Evolutionary conservation across 1,284 basidiomycete genomes (phyloP), one percentile per base, ranked within the genome.

Genomic region (Ceratobasidium papillatum): DNA sequence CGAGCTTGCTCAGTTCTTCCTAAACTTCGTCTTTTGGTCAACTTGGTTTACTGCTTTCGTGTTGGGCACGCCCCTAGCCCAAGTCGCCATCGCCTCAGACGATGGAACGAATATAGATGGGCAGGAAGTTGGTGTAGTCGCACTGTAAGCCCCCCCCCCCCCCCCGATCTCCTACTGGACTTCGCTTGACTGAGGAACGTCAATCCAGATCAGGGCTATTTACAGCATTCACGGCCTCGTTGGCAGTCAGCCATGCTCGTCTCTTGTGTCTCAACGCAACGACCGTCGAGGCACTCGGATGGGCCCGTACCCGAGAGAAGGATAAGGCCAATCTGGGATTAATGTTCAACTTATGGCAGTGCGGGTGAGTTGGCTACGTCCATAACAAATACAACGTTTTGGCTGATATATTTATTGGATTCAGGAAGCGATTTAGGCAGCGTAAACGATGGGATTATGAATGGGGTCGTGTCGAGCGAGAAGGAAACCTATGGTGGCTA

Each of bases 401-500:
- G 1, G 22, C 22, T 56, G 19, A 54, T 64, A 36, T 58, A 27
- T 41, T 4, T 45, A 51, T 27, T 54, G 11, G 66, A 49, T 47
- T 11, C 64, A 76, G 69, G 27, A n/a, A 45, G 32, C 27, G 66
- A 49, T 47, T 51, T 7, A 62, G 52, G 59, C 25, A 71, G 72
- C 56, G 76, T 3, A 69, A 72, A 84, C 83, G 25, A 88, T 95
- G 93, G 91, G 89, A 95, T 78, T 79, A 81, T 5, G 90, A 94
- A 77, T 96, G 94, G 94, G 94, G 95, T 0, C 79, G 83, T 32
- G 84, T 91, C 1, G 85, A 86, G 5, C 86, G 82, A 27, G 94
- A 96, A 79, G 94, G 92, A 0, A 91, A 96, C 80, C 81, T 94
- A 3, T 97, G 94, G 94, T 96, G 93, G 92, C 82, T 90, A 45